These are phyloP conservation scores for Lactarius akahatsu DNA, from an alignment of 768 basidiomycete species.

Conservation along the genomic window DNA sequence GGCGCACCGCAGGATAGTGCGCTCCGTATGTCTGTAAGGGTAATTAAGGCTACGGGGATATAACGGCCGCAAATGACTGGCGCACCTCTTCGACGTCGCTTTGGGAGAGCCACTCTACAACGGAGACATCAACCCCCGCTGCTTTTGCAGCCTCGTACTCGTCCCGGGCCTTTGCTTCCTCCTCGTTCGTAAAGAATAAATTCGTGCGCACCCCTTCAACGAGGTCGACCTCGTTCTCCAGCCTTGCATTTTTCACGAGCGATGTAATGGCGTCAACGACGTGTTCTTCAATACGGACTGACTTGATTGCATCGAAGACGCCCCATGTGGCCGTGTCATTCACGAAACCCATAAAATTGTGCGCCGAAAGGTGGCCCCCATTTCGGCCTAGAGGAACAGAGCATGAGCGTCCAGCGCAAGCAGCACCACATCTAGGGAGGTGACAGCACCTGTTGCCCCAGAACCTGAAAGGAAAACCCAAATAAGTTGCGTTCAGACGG, in stretches of 20 bases:
- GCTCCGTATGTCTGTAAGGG: constrained; percentile 43
- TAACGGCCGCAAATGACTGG: not conserved
- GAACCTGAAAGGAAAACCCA: constrained; percentile 46
- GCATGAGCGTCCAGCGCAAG: not conserved
- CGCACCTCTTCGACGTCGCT: constrained; percentile 51
- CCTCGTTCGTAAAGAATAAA: constrained; percentile 49
- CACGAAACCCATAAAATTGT: constrained; percentile 47
- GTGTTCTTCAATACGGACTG: constrained; percentile 56
- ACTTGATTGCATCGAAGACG: constrained; percentile 52
- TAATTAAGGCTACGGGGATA: not conserved
- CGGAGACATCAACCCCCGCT: constrained; percentile 50
- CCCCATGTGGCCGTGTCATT: constrained; percentile 44
- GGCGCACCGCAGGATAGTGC: constrained; percentile 50
- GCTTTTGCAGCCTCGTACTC: constrained; percentile 55
- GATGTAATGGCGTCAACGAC: constrained; percentile 49
- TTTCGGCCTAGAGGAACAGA: constrained; percentile 58
- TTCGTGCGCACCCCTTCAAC: constrained; percentile 54
- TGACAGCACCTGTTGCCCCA: constrained; percentile 67
- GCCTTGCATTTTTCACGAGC: constrained; percentile 46
- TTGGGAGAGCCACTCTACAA: constrained; percentile 47
- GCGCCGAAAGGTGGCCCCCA: constrained; percentile 70
- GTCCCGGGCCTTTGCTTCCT: constrained; percentile 38
- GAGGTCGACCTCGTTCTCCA: constrained; percentile 57
- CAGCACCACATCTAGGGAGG: constrained; percentile 2
- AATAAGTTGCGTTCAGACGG: constrained; percentile 1